Evolutionary conservation across 805 yeast species (phyloP), one percentile per base, ranked within the genome.

Genomic region (Barnettozyma populi): DNA sequence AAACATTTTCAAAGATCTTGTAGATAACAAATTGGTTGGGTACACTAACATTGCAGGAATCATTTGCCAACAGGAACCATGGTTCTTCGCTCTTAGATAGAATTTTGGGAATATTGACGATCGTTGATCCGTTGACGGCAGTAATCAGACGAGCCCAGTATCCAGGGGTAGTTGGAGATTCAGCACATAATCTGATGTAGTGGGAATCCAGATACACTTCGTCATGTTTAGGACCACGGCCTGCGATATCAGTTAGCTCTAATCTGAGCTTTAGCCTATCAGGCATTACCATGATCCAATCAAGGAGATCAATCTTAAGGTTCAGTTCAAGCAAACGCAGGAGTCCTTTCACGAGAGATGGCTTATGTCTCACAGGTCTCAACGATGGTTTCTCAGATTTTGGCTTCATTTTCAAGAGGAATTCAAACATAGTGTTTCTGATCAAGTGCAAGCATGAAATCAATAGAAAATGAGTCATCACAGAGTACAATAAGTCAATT

Each of bases 1-100:
- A 75, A 14, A 86, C 67, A 56, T 86, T 86, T 57, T 90, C 97
- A 57, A 90, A 79, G n/a, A 90, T 75, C 21, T 82, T 76, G 66
- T 86, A 87, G 46, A 87, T 79, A 44, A 86, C 72, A 60, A 86
- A 86, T 46, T 80, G 79, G 62, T 84, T 79, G 0, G 97, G 97
- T 44, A 89, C 71, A 21, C 71, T 70, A 39, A 84, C 60, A 46
- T 82, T 74, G 55, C 79, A 69, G 48, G 70, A 44, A 57, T 70
- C 59, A 66, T 70, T 57, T 58, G 62, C 55, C 57, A 70, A 41
- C 65, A 65, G 38, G 67, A 66, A 69, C 74, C 78, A 56, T 57
- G 55, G 46, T 7, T 53, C 51, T 2, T 51, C 50, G 5, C 55
- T 52, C 29, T 63, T 65, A 1, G 54, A 50, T 7, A 59, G 32